phyloP scores from a whole-genome alignment of 2,329 filamentous ascomycete genomes.

The Tolypocladium capitatum region DNA sequence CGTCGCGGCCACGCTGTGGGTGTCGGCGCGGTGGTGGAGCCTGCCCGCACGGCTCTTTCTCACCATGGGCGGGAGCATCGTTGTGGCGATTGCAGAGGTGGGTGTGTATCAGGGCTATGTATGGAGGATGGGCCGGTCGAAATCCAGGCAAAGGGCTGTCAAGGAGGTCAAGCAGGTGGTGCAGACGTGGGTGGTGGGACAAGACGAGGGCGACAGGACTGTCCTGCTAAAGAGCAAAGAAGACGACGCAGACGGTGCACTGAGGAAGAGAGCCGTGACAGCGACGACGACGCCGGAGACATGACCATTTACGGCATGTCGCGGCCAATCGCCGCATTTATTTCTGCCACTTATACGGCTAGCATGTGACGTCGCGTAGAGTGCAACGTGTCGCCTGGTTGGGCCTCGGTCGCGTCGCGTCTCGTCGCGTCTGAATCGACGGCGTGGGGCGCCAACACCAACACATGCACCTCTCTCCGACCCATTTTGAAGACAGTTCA shows the following conservation, averaged over 20 bases:
- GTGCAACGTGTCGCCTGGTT: background rate
- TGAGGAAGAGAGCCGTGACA: constrained; percentile 15
- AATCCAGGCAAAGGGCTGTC: constrained; percentile 43
- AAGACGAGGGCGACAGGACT: constrained; percentile 13
- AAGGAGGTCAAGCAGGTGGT: constrained; percentile 57
- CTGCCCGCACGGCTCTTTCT: constrained; percentile 56
- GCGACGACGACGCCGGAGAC: constrained; percentile 1
- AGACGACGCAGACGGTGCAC: background rate
- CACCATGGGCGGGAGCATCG: constrained; percentile 53
- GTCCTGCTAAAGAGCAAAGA: background rate
- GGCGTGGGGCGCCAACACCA: background rate
- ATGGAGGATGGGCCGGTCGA: constrained; percentile 56
- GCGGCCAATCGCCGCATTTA: background rate
- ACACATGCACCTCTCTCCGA: background rate
- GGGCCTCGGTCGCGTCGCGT: constrained; percentile 3
- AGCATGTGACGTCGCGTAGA: constrained; percentile 7
- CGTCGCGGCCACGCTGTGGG: constrained; percentile 64
- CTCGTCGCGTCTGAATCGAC: constrained; percentile 3
- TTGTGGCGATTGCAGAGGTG: constrained; percentile 65
- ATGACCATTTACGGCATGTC: no score
- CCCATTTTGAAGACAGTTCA: no score
- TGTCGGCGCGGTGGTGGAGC: constrained; percentile 65
- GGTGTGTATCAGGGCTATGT: constrained; percentile 65
- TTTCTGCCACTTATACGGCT: no score
- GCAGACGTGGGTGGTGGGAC: constrained; percentile 55